These are phyloP conservation scores for Cadophora sp. DNA, from an alignment of 2,329 filamentous ascomycete species.

Conservation along the genomic window DNA sequence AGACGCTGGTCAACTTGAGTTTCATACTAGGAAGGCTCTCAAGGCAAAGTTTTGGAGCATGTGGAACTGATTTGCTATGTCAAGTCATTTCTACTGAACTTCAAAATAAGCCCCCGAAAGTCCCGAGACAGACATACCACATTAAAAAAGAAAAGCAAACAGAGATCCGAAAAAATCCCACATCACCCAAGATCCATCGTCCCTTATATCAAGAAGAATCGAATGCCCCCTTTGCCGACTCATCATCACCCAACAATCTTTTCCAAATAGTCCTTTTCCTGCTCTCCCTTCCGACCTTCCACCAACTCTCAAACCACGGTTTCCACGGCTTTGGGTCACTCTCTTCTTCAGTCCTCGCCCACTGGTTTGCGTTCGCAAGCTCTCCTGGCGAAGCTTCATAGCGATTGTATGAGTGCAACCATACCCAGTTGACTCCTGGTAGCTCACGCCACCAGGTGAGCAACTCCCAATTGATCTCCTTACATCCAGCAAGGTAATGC, in stretches of 20 bases:
- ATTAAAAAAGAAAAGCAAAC: not conserved
- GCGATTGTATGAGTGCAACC: conserved; percentile 17
- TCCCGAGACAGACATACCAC: not conserved
- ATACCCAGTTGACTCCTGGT: conserved; percentile 12
- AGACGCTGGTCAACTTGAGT: not conserved
- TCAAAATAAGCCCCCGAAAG: not conserved
- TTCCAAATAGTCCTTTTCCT: conserved; percentile 29
- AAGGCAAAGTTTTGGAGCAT: not conserved
- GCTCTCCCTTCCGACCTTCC: conserved; percentile 17
- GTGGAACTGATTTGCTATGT: not conserved
- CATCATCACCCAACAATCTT: conserved; percentile 10
- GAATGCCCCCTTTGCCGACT: not conserved
- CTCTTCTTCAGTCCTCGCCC: not conserved
- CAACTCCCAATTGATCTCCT: conserved; percentile 25
- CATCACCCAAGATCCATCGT: not conserved
- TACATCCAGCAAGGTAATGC: conserved; percentile 32
- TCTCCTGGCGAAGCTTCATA: conserved; percentile 23
- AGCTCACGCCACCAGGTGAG: conserved; percentile 24
- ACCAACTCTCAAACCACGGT: conserved; percentile 16
- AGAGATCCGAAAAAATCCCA: not conserved
- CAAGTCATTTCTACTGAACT: not conserved
- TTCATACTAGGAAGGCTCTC: not conserved
- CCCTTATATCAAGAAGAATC: not conserved
- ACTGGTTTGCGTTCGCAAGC: conserved; percentile 10
- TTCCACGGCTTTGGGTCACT: conserved; percentile 3